phyloP scores from a whole-genome alignment of 768 basidiomycete species.

The Solioccasus polychromus region DNA sequence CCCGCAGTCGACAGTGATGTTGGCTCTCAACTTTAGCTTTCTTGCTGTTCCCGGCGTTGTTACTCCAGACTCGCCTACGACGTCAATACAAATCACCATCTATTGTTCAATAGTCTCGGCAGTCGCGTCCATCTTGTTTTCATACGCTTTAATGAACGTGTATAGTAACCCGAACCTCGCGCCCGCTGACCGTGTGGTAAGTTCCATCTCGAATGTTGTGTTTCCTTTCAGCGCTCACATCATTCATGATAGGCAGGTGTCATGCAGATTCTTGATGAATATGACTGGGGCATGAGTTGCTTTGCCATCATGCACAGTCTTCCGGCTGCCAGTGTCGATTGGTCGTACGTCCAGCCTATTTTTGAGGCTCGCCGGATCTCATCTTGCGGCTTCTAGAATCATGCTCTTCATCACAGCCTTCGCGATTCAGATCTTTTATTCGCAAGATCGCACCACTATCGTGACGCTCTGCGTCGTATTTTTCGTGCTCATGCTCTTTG shows the following conservation, averaged over 20 bases:
- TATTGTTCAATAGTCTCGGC: slow-evolving; percentile 14
- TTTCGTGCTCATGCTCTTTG: slow-evolving; percentile 4
- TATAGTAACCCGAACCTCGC: slow-evolving; percentile 8
- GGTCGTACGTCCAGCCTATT: slow-evolving; percentile 13
- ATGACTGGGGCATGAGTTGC: slow-evolving; percentile 1
- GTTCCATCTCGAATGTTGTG: neutral
- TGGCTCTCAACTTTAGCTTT: neutral
- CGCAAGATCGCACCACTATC: neutral
- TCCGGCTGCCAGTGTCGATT: slow-evolving; percentile 9
- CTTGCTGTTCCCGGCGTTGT: slow-evolving; percentile 11
- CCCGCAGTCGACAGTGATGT: neutral
- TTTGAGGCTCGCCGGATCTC: neutral
- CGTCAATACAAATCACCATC: slow-evolving; percentile 4
- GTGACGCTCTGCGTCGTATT: slow-evolving; percentile 7
- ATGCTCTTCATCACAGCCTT: slow-evolving; percentile 7
- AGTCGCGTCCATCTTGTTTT: slow-evolving; percentile 12
- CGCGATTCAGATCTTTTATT: slow-evolving; percentile 6
- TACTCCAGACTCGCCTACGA: neutral
- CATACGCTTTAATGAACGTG: slow-evolving; percentile 7
- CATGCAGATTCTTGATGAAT: slow-evolving; percentile 4
- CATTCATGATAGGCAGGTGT: neutral
- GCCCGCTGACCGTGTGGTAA: slow-evolving; percentile 4
- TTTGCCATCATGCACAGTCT: slow-evolving; percentile 17
- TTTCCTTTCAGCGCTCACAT: neutral
- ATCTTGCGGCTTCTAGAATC: slow-evolving; percentile 1